Evolutionary conservation across 2,329 filamentous ascomycete genomes (phyloP).

Genomic region (Ascochyta lentis): DNA sequence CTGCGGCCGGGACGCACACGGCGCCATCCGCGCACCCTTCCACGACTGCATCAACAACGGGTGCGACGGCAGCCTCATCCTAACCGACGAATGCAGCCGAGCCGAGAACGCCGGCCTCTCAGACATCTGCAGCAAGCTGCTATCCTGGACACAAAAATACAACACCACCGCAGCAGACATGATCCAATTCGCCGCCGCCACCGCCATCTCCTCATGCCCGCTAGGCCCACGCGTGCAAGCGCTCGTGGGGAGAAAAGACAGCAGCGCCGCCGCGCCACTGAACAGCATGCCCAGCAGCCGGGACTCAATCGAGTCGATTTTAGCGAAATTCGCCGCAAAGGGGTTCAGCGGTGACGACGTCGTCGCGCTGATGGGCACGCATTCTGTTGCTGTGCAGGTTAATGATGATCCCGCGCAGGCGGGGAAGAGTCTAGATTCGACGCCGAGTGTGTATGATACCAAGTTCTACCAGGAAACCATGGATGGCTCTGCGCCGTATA

Average conservation of each 20-base stretch:
- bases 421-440: constrained; percentile 37
- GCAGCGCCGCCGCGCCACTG: constrained; percentile 18
- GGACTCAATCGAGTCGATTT: constrained; percentile 26
- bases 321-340: constrained; percentile 34
- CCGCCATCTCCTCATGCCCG: constrained; percentile 32
- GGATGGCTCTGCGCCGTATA: constrained; percentile 35
- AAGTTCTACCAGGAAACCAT: constrained; percentile 40
- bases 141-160: constrained; percentile 49
- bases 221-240: constrained; percentile 29
- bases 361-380: constrained; percentile 44
- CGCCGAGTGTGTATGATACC: constrained; percentile 37
- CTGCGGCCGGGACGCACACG: constrained; percentile 31
- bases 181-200: constrained; percentile 36
- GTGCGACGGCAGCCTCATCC: constrained; percentile 36
- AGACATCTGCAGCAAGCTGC: constrained; percentile 49
- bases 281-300: constrained; percentile 22
- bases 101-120: constrained; percentile 53
- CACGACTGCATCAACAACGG: constrained; percentile 40
- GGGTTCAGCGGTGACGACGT: constrained; percentile 39
- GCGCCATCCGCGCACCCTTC: constrained; percentile 33
- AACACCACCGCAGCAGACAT: constrained; percentile 38
- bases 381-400: constrained; percentile 36
- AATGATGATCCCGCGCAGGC: constrained; percentile 32
- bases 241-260: constrained; percentile 33
- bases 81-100: constrained; percentile 37